A percentile compares a stretch with the other conserved stretches of the same genome.
Evolutionary conservation across 139 green algal species (phyloP).

Genomic region (Chlorella sp.): DNA sequence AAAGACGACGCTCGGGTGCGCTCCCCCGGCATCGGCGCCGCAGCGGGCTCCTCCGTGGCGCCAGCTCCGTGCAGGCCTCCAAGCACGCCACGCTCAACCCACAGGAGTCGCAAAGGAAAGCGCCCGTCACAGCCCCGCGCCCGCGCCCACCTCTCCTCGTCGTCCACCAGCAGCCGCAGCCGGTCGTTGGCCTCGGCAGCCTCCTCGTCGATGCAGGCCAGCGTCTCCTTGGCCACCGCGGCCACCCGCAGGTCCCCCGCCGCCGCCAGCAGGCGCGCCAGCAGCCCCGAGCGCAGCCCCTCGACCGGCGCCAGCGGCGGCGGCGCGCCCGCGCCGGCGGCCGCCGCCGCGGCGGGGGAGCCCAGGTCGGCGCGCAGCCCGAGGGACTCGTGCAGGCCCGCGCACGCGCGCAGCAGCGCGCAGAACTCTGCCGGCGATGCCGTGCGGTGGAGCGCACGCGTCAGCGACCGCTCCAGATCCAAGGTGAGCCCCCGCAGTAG

Average conservation of each 20-base stretch:
- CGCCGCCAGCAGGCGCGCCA: slow-evolving; percentile 44
- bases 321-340: neutral
- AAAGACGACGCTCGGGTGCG: too few species aligned
- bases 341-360: neutral
- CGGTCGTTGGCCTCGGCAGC: slow-evolving; percentile 52
- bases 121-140: too few species aligned
- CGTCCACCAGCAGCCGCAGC: too few species aligned
- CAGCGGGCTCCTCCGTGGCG: too few species aligned
- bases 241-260: slow-evolving; percentile 39
- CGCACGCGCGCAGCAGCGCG: slow-evolving; percentile 44
- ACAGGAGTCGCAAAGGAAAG: too few species aligned
- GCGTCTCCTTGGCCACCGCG: slow-evolving; percentile 28
- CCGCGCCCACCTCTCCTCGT: too few species aligned
- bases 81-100: too few species aligned
- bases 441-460: slow-evolving; percentile 73
- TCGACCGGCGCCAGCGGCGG: neutral
- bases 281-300: slow-evolving; percentile 40
- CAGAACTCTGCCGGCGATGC: slow-evolving; percentile 77
- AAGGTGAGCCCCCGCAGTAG: slow-evolving; percentile 41
- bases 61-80: too few species aligned
- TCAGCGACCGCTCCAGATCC: slow-evolving; percentile 84
- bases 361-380: slow-evolving; percentile 4
- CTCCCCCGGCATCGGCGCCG: too few species aligned
- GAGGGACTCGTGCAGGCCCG: slow-evolving; percentile 9
- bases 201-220: slow-evolving; percentile 48